phyloP scores from a whole-genome alignment of 306 rosid genomes.

The Geum urbanum region DNA sequence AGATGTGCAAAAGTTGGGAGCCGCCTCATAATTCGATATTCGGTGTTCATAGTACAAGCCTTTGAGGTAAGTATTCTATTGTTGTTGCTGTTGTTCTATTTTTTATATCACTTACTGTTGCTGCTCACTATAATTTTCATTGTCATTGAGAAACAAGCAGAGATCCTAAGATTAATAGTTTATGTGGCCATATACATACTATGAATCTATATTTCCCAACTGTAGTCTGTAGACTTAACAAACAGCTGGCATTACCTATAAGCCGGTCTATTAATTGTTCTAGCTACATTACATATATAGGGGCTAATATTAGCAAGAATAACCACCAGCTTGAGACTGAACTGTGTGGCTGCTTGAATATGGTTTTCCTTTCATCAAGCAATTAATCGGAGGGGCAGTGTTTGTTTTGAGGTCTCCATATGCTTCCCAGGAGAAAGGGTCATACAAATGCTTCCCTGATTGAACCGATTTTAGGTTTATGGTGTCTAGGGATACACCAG shows the following conservation, averaged over 20 bases:
- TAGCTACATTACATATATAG: neutral
- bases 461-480: slow-evolving; percentile 40
- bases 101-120: neutral
- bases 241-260: neutral
- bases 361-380: slow-evolving; percentile 51
- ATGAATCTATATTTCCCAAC: neutral
- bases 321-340: slow-evolving; percentile 22
- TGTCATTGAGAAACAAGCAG: neutral
- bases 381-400: slow-evolving; percentile 50
- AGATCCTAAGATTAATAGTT: neutral
- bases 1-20: slow-evolving; percentile 2
- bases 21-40: neutral
- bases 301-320: slow-evolving; percentile 40
- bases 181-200: neutral
- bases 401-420: slow-evolving; percentile 58
- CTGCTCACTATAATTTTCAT: neutral
- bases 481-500: slow-evolving; percentile 58
- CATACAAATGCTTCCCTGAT: slow-evolving; percentile 16
- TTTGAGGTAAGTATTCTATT: neutral
- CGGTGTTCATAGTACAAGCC: neutral
- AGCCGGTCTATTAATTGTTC: neutral
- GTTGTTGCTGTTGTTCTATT: neutral
- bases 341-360: slow-evolving; percentile 5
- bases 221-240: neutral
- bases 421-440: slow-evolving; percentile 77